A percentile compares a stretch with the other conserved stretches of the same genome.
These are phyloP conservation scores for Stagonosporopsis rhizophila DNA, from an alignment of 2,329 filamentous ascomycete genomes.

Conservation along the genomic window DNA sequence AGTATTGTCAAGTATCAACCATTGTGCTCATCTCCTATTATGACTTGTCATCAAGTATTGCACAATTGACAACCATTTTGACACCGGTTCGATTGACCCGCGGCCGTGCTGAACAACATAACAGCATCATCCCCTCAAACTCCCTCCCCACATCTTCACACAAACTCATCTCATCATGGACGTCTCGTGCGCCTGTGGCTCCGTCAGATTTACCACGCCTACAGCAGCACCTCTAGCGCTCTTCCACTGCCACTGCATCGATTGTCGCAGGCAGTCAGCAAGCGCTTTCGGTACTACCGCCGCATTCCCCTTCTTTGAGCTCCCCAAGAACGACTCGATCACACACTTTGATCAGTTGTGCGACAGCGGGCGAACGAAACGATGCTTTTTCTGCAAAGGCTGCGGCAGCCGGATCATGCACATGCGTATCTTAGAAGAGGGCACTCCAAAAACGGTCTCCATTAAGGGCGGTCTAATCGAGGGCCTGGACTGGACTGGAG, in stretches of 20 bases:
- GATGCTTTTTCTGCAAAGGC: constrained; percentile 51
- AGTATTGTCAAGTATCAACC: not conserved
- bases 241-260: constrained; percentile 74
- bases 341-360: constrained; percentile 28
- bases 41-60: not conserved
- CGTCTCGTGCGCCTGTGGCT: constrained; percentile 68
- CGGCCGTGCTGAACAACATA: not conserved
- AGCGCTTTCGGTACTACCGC: constrained; percentile 73
- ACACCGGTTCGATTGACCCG: not conserved
- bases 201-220: constrained; percentile 68
- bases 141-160: not conserved
- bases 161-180: constrained; percentile 24
- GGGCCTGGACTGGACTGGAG: constrained; percentile 54
- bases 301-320: constrained; percentile 71
- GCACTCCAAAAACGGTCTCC: constrained; percentile 53
- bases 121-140: not conserved
- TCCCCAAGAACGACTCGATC: constrained; percentile 54
- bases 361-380: constrained; percentile 32
- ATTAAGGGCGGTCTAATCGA: constrained; percentile 73
- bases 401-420: constrained; percentile 73
- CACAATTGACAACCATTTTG: not conserved
- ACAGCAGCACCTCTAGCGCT: constrained; percentile 66
- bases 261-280: constrained; percentile 70
- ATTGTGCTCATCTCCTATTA: not conserved
- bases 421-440: constrained; percentile 56